Base-by-base conservation (phyloP, 2,329 filamentous ascomycete species). In the Microdochium bolleyi region DNA sequence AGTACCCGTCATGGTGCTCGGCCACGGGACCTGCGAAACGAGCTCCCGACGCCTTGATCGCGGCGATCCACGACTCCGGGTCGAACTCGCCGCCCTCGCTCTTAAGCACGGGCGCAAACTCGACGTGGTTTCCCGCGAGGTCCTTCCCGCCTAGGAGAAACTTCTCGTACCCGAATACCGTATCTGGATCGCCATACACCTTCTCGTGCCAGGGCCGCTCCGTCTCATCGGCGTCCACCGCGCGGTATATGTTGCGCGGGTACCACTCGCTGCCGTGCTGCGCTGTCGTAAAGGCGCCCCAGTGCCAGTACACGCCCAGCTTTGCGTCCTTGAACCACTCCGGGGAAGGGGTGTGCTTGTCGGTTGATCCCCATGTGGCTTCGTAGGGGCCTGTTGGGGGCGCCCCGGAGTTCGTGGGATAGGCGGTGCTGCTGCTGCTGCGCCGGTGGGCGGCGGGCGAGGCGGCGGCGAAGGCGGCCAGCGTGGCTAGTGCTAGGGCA, bases 271-370 rank as follows among this genome's bases (percentile, higher is more conserved):
- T 46, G 27, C 49, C 51, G 27, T 52, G 52, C 16, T 55, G 48
- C 19, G 56, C 53, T 2, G 53, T 54, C 14, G 54, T 51, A 51
- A 55, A 58, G 22, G 54, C 53, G 13, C 56, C 56, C 54, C 56
- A 58, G 53, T 58, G 56, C 48, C 53, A 55, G 50, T 55, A 58
- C 24, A 58, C 50, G 24, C 56, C 56, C 30, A 55, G 56, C 25
- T 58, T 58, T 21, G 54, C 56, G 21, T 53, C 55, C 19, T 52
- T 49, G 37, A 53, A 58, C 56, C 56, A 58, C 16, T 55, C 50
- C 1, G 56, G 56, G 11, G 53, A 21, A 5, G 41, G 14, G 3
- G n/a, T 46, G 41, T 46, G 41, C 41, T 46, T 46, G 46, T 55
- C 51, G 19, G 54, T 55, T 11, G 54, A 55, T 27, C 53, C 51